These are phyloP conservation scores for Penicillium longicatenatum DNA, from an alignment of 495 filamentous ascomycete species.

Conservation along the genomic window DNA sequence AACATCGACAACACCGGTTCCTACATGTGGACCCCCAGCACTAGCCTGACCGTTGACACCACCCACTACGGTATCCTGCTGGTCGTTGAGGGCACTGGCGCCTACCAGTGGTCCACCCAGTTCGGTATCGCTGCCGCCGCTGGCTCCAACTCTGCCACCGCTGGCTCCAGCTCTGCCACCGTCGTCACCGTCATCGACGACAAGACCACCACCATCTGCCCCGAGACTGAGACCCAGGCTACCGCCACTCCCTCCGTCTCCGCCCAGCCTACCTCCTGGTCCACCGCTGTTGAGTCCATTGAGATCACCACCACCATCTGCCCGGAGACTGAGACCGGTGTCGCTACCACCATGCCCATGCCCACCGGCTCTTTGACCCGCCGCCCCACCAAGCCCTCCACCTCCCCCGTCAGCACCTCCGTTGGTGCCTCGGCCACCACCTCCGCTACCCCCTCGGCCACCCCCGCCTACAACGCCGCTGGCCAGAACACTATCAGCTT, in stretches of 20 bases:
- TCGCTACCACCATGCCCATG: conserved; percentile 19
- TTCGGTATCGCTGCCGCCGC: conserved; percentile 60
- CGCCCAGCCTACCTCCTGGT: conserved; percentile 8
- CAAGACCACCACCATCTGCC: conserved; percentile 26
- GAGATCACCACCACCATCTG: conserved; percentile 29
- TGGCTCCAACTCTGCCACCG: conserved; percentile 35
- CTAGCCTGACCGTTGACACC: conserved; percentile 47
- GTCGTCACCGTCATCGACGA: conserved; percentile 25
- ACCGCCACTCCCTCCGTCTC: conserved; percentile 20
- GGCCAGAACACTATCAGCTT: conserved; percentile 47
- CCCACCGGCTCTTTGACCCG: conserved; percentile 28
- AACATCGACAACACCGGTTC: conserved; percentile 58
- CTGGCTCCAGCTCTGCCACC: conserved; percentile 15
- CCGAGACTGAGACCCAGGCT: conserved; percentile 17
- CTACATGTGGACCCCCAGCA: conserved; percentile 58
- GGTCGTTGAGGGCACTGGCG: conserved; percentile 60
- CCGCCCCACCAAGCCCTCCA: conserved; percentile 15
- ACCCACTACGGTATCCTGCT: conserved; percentile 68
- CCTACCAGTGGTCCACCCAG: conserved; percentile 70
- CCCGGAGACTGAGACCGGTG: conserved; percentile 21
- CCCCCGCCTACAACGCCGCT: conserved; percentile 49
- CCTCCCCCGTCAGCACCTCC: conserved; percentile 6
- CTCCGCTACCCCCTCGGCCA: conserved; percentile 21
- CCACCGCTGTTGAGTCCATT: background rate
- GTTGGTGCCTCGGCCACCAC: conserved; percentile 13